phyloP scores from a whole-genome alignment of 176 grass and related monocot species.

The Pontederia paniculata region DNA sequence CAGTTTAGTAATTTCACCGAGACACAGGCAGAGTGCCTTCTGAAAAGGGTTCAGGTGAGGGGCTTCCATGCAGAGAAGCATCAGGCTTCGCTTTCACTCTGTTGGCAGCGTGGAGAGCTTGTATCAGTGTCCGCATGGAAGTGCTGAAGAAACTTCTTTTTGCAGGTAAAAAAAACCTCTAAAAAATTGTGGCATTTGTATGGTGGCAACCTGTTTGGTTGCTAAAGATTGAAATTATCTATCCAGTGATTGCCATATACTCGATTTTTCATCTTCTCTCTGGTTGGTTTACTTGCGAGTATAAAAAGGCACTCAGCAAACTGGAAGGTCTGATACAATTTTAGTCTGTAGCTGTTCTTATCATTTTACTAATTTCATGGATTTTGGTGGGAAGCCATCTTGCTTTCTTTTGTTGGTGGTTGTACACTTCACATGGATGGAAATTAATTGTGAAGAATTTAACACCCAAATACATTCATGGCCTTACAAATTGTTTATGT shows the following conservation, averaged over 20 bases:
- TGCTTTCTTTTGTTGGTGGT: too few relatives aligned
- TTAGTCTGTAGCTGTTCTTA: neutral
- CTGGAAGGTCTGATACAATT: slow-evolving; percentile 11
- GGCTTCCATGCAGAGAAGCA: slow-evolving; percentile 46
- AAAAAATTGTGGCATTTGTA: neutral
- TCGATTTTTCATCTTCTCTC: neutral
- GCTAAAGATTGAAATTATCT: slow-evolving; percentile 14
- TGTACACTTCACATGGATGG: too few relatives aligned
- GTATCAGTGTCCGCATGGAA: slow-evolving; percentile 44
- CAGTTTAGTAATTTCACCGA: slow-evolving; percentile 36
- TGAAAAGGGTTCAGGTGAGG: slow-evolving; percentile 23
- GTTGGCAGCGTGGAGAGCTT: slow-evolving; percentile 42
- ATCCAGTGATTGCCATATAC: slow-evolving; percentile 11
- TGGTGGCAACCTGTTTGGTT: slow-evolving; percentile 1
- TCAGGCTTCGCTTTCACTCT: slow-evolving; percentile 21
- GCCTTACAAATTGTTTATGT: too few relatives aligned
- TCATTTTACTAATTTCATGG: too few relatives aligned
- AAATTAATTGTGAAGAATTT: too few relatives aligned
- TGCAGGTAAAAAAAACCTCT: neutral
- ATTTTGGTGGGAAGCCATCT: too few relatives aligned
- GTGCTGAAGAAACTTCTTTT: slow-evolving; percentile 23
- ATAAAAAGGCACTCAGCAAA: slow-evolving; percentile 7
- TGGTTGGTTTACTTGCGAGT: slow-evolving; percentile 11
- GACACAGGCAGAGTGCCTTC: slow-evolving; percentile 57
- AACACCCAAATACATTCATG: too few relatives aligned